Evolutionary conservation across 2,329 filamentous ascomycete genomes (phyloP), one percentile per base, ranked within the genome.

Genomic region (Thielaviopsis populi): DNA sequence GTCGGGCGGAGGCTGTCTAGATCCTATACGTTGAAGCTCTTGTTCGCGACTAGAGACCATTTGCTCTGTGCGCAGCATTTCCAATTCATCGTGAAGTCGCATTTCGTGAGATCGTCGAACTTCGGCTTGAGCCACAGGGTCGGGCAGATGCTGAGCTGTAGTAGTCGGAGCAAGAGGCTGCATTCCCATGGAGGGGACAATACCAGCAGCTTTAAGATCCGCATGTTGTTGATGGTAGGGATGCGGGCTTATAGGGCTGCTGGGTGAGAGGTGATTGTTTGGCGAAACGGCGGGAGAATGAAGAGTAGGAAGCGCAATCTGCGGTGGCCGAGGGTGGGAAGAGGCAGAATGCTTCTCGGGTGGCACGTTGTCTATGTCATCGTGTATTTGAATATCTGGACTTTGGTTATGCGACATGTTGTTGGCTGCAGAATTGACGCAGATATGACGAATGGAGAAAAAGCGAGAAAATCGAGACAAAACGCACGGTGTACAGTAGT

Each of bases 81-180:
- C 78, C 17, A 80, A 73, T 60, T 80, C 77, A 63, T 80, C 78
- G 59, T 76, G 74, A 17, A 80, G 70, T 2, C 78, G 74, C 65
- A 59, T 66, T 19, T 66, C 65, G 22, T 66, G 58, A 0, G 62
- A 63, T 43, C 65, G 59, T 3, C 62, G 61, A 22, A 41, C 61
- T 62, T 66, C 64, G 13, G 50, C 37, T 8, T 62, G 37, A 4
- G 24, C 54, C 15, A 60, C 40, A 22, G 56, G 41, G 22, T 63
- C 61, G 15, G 64, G 54, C 2, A 56, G 17, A 56, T 56, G 13
- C 41, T 58, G 61, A 5, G 58, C 50, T 17, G 64, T 63, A 37
- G 54, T 60, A 22, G 56, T 62, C 17, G 64, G 61, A 17, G 56
- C 56, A 33, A 66, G 58, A 17, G 64, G 64, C 37, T 62, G 59